These are phyloP conservation scores for Gossypioides kirkii DNA, from an alignment of 345 rosid genomes.

Conservation along the genomic window DNA sequence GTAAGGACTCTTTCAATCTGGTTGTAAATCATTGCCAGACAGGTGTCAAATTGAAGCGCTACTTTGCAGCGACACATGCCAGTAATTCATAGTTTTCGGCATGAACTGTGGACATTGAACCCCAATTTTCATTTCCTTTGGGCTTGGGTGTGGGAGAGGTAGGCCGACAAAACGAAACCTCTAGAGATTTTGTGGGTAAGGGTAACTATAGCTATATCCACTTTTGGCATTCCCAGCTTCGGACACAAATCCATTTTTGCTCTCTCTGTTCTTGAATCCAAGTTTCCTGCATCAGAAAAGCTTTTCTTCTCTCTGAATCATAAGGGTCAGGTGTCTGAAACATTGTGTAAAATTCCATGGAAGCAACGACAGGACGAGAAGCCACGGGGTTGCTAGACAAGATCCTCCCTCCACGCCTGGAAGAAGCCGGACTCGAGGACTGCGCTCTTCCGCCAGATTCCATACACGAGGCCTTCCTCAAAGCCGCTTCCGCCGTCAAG, in stretches of 20 bases:
- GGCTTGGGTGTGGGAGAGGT: background rate
- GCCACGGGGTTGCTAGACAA: conserved; percentile 23
- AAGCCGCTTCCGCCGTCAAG: conserved; percentile 42
- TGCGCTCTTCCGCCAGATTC: conserved; percentile 49
- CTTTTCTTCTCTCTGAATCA: background rate
- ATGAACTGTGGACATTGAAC: background rate
- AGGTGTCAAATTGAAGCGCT: background rate
- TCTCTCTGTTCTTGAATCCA: background rate
- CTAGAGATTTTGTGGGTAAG: background rate
- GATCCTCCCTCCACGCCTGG: conserved; percentile 48
- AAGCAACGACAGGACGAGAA: conserved; percentile 10
- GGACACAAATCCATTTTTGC: background rate
- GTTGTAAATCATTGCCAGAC: background rate
- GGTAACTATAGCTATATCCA: background rate
- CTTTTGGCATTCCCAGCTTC: background rate
- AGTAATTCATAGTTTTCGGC: background rate
- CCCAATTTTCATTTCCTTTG: background rate
- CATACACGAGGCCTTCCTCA: conserved; percentile 48
- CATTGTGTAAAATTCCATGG: conserved; percentile 10
- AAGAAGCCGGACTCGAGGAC: conserved; percentile 60
- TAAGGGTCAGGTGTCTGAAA: background rate
- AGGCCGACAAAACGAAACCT: background rate
- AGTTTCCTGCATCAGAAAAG: background rate
- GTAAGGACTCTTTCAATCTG: no score
- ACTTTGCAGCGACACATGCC: background rate